Conservation (phyloP, 306 rosid species). For the Trifolium subterraneum region DNA sequence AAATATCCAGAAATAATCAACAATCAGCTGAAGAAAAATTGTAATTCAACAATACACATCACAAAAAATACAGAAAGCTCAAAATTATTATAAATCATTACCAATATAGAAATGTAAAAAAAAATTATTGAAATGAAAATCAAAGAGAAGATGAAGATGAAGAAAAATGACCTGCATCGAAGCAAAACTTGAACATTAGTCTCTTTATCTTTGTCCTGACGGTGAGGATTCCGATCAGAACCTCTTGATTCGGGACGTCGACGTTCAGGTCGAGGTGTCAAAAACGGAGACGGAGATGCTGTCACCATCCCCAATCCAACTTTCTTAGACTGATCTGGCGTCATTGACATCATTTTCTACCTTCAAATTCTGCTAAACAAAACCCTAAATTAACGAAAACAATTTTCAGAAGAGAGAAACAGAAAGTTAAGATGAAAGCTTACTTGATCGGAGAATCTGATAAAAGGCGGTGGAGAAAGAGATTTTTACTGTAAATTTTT, state of each 20-base stretch:
- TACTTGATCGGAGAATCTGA: slow-evolving; percentile 47
- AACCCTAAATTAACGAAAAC: not conserved
- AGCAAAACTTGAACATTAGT: slow-evolving; percentile 83
- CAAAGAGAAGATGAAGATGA: too few relatives aligned
- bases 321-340: slow-evolving; percentile 84
- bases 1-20: too few relatives aligned
- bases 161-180: slow-evolving; percentile 78
- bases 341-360: slow-evolving; percentile 55
- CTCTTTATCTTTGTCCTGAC: slow-evolving; percentile 73
- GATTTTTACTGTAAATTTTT: not conserved
- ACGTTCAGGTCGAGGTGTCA: slow-evolving; percentile 89
- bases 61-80: not conserved
- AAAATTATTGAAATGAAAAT: too few relatives aligned
- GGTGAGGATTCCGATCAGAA: slow-evolving; percentile 59
- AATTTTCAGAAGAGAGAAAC: not conserved
- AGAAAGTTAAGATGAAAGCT: slow-evolving; percentile 10
- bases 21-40: too few relatives aligned
- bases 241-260: slow-evolving; percentile 71
- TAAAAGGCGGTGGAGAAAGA: slow-evolving; percentile 37
- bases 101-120: not conserved
- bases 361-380: slow-evolving; percentile 21
- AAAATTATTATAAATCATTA: too few relatives aligned
- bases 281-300: slow-evolving; percentile 78
- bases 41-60: too few relatives aligned
- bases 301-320: slow-evolving; percentile 71